A percentile compares a stretch with the other conserved stretches of the same genome.
Conservation (phyloP, 2,329 filamentous ascomycete genomes). For the Fusarium proliferatum region DNA sequence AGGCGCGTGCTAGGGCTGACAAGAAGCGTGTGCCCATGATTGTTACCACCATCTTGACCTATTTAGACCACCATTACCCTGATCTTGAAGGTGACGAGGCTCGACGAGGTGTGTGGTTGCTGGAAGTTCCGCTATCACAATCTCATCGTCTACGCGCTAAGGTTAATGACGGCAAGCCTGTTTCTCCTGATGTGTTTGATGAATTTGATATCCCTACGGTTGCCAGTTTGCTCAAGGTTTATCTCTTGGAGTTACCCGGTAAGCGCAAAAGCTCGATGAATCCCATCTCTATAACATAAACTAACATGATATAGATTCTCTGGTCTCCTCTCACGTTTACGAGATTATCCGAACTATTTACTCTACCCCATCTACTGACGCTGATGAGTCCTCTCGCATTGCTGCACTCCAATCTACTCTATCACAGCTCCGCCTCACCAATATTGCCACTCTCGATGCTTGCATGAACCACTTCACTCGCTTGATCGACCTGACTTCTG, state of each 20-base stretch:
- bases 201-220: conserved; percentile 95
- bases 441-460: conserved; percentile 98
- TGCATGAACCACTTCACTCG: conserved; percentile 98
- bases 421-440: conserved; percentile 91
- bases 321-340: conserved; percentile 97
- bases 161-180: conserved; percentile 87
- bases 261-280: conserved; percentile 50
- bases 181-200: conserved; percentile 79
- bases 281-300: not conserved
- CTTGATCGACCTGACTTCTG: conserved; percentile 94
- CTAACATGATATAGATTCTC: conserved; percentile 75
- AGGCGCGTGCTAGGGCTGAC: conserved; percentile 91
- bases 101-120: conserved; percentile 90
- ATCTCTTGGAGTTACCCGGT: conserved; percentile 94
- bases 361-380: conserved; percentile 80
- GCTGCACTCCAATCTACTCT: conserved; percentile 95
- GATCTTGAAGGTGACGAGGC: conserved; percentile 97
- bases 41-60: conserved; percentile 92
- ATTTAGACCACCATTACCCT: conserved; percentile 95
- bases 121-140: conserved; percentile 86
- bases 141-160: conserved; percentile 85
- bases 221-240: conserved; percentile 91
- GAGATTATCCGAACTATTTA: conserved; percentile 99
- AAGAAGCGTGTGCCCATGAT: conserved; percentile 94
- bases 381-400: conserved; percentile 81